Evolutionary conservation across 1,284 basidiomycete genomes (phyloP).

Genomic region (Ceratobasidium sp.): DNA sequence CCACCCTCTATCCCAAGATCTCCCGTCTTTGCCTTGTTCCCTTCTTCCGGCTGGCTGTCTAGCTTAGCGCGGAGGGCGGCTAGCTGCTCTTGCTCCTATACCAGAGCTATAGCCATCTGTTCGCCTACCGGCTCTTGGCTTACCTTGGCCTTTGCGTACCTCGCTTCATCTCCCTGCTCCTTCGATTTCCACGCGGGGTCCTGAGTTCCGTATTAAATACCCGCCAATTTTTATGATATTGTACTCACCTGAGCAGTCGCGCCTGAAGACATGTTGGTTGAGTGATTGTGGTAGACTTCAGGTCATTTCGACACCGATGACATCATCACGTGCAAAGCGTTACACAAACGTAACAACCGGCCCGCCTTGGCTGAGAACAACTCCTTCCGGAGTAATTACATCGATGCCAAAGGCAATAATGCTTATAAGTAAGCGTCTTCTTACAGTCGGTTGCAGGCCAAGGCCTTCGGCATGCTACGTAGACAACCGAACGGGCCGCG

Average conservation of each 20-base stretch:
- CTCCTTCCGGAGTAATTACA: slow-evolving; percentile 28
- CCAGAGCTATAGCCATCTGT: not conserved
- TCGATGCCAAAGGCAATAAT: not conserved
- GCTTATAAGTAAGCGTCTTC: slow-evolving; percentile 5
- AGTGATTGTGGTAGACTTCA: not conserved
- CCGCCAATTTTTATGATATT: not conserved
- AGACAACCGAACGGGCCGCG: slow-evolving; percentile 30
- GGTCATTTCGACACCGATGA: not conserved
- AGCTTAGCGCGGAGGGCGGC: slow-evolving; percentile 46
- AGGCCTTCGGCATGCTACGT: slow-evolving; percentile 39
- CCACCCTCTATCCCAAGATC: slow-evolving; percentile 48
- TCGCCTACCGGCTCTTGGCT: not conserved
- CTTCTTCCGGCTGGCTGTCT: slow-evolving; percentile 16
- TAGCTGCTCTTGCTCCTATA: slow-evolving; percentile 49
- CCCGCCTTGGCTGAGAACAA: slow-evolving; percentile 9
- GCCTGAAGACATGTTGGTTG: slow-evolving; percentile 23
- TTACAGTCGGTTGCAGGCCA: not conserved
- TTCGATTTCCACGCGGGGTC: slow-evolving; percentile 48
- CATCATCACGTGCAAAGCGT: not conserved
- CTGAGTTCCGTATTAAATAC: not conserved
- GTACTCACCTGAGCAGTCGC: slow-evolving; percentile 26
- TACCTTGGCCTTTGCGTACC: slow-evolving; percentile 48
- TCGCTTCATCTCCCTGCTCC: slow-evolving; percentile 49
- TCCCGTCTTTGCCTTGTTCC: slow-evolving; percentile 37
- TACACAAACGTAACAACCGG: slow-evolving; percentile 32